Conservation (phyloP, 768 basidiomycete genomes). For the Leucocoprinus birnbaumii region DNA sequence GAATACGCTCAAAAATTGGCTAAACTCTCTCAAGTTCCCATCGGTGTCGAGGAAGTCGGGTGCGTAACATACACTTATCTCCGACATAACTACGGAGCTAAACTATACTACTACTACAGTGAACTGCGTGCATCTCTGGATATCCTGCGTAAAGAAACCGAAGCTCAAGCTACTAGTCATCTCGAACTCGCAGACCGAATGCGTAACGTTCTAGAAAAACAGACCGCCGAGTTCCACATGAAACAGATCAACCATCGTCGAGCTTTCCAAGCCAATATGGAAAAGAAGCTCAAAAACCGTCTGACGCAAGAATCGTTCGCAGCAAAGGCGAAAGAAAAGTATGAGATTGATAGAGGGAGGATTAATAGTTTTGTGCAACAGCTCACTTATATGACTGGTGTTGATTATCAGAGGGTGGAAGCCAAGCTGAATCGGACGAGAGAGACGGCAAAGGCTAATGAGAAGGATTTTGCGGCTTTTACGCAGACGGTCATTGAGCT, state of each 20-base stretch:
- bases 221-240: slow-evolving; percentile 53
- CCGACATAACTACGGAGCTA: neutral
- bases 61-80: slow-evolving; percentile 29
- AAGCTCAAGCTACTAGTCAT: slow-evolving; percentile 73
- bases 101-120: no score
- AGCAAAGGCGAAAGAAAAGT: slow-evolving; percentile 83
- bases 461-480: slow-evolving; percentile 85
- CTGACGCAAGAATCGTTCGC: slow-evolving; percentile 84
- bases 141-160: slow-evolving; percentile 79
- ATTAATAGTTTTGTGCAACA: slow-evolving; percentile 93
- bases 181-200: slow-evolving; percentile 69
- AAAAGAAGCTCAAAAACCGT: slow-evolving; percentile 87
- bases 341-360: slow-evolving; percentile 82
- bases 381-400: slow-evolving; percentile 77
- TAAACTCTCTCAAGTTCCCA: slow-evolving; percentile 69
- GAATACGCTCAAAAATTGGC: slow-evolving; percentile 85
- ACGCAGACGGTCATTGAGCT: slow-evolving; percentile 73
- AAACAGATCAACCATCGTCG: slow-evolving; percentile 72
- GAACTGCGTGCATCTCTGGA: slow-evolving; percentile 82
- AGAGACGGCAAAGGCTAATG: slow-evolving; percentile 86
- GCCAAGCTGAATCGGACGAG: slow-evolving; percentile 80
- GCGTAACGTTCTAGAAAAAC: slow-evolving; percentile 66
- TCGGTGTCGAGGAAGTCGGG: slow-evolving; percentile 94
- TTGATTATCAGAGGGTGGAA: slow-evolving; percentile 84
- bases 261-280: slow-evolving; percentile 66